Percentiles rank a stretch among this genome's conserved stretches.
Evolutionary conservation across 305 asterid genomes (phyloP).

Genomic region (Salvia sclarea): DNA sequence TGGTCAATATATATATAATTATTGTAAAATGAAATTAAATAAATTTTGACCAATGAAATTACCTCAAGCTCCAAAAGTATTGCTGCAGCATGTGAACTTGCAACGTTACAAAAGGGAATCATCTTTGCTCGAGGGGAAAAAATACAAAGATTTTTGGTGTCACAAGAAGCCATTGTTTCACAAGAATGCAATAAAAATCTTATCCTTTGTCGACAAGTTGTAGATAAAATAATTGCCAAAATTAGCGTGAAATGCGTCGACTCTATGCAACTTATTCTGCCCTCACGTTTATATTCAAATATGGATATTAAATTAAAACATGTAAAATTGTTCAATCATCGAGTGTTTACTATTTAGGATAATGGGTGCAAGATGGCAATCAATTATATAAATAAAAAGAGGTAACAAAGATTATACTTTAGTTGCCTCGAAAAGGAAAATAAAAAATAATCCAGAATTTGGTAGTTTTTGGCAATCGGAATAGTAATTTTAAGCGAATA

Average conservation of each 20-base stretch:
- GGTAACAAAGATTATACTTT: neutral
- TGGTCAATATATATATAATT: conserved; percentile 1
- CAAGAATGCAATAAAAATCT: conserved; percentile 16
- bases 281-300: neutral
- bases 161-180: conserved; percentile 17
- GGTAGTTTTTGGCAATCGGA: too few relatives aligned
- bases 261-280: neutral
- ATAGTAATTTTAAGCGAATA: too few relatives aligned
- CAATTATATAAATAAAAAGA: too few relatives aligned
- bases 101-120: neutral
- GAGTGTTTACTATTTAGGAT: too few relatives aligned
- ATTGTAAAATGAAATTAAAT: too few relatives aligned
- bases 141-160: conserved; percentile 22
- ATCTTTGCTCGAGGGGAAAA: conserved; percentile 13
- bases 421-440: too few relatives aligned
- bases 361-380: neutral
- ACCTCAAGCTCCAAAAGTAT: neutral
- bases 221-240: neutral
- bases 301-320: neutral
- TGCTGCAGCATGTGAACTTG: conserved; percentile 25
- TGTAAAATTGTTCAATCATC: neutral
- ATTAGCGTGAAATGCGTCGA: neutral
- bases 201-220: conserved; percentile 10
- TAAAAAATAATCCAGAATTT: too few relatives aligned
- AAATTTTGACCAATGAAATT: conserved; percentile 13